Evolutionary conservation across 768 basidiomycete genomes (phyloP), one percentile per base, ranked within the genome.

Genomic region (Gelatoporia subvermispora): DNA sequence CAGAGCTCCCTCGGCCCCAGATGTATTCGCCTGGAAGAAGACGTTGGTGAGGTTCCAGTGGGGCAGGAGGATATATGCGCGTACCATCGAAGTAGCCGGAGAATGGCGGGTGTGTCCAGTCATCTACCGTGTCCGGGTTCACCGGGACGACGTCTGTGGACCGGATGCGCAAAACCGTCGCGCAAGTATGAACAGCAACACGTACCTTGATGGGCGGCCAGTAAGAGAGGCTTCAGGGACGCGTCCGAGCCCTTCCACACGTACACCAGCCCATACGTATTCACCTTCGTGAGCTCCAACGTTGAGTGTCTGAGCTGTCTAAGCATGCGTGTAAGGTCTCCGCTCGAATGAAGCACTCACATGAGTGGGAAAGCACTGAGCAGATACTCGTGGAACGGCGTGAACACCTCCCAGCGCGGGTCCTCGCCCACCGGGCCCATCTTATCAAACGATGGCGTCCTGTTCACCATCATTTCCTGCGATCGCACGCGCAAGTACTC

Each of bases 201-300:
- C 8, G 38, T 17, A 72, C 76, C 78, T 64, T 80, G 78, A 55
- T 81, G 78, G 13, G 73, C 77, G 13, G 72, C 62, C 21, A 79
- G 64, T 10, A 85, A 65, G 1, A 83, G 51, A 0, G 82, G 85
- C 59, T 83, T 82, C 41, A 78, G 62, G 10, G 63, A 58, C 10
- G 66, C 45, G 41, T 78, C 68, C 17, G 70, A 69, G 13, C 82
- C 83, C 41, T 73, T 65, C 81, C 81, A 84, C 18, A 73, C 72
- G 57, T 78, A 82, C 2, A 85, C 65, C n/a, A 84, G 67, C 0
- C 77, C 82, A 41, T 77, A 82, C 0, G 76, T 82, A 55, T 82
- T 82, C 48, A 86, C 75, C 52, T 74, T 72, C 3, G 76, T 76
- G 47, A 84, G 64, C 35, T 71, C 53, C 8, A 85, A 69, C 18